A percentile compares a stretch with the other conserved stretches of the same genome.
phyloP scores from a whole-genome alignment of 148 eudicot genomes.

The Arctostaphylos glauca region DNA sequence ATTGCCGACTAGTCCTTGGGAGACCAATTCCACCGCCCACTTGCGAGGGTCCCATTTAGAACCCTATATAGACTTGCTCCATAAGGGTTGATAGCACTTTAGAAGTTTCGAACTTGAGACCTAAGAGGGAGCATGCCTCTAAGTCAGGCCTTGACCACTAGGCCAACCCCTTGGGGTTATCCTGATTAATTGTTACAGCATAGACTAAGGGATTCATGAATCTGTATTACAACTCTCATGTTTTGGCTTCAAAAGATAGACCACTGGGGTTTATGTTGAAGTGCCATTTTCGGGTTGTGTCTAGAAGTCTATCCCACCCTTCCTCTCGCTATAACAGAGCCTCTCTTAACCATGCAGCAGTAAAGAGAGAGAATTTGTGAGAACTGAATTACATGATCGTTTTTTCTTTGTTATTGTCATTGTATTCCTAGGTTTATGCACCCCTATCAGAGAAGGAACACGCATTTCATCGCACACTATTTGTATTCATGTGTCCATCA shows the following conservation, averaged over 20 bases:
- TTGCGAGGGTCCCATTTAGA: no score
- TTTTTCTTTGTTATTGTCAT: neutral
- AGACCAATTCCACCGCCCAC: no score
- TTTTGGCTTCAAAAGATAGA: neutral
- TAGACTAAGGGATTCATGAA: neutral
- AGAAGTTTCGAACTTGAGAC: no score
- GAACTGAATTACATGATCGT: neutral
- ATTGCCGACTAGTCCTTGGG: no score
- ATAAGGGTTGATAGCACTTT: no score
- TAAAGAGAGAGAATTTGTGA: neutral
- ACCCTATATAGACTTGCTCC: no score
- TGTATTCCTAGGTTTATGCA: constrained; percentile 60
- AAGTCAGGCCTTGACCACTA: no score
- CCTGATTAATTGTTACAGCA: neutral
- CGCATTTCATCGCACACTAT: constrained; percentile 73
- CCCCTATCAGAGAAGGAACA: constrained; percentile 60
- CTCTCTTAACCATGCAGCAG: neutral
- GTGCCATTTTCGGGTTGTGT: neutral
- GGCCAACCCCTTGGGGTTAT: no score
- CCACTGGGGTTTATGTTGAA: neutral
- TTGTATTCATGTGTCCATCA: constrained; percentile 81
- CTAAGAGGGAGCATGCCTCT: no score
- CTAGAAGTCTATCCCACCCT: neutral
- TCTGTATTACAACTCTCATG: neutral
- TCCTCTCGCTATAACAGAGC: neutral